Conservation (phyloP, 108 stramenopile species). For the Nitzschia inconspicua region DNA sequence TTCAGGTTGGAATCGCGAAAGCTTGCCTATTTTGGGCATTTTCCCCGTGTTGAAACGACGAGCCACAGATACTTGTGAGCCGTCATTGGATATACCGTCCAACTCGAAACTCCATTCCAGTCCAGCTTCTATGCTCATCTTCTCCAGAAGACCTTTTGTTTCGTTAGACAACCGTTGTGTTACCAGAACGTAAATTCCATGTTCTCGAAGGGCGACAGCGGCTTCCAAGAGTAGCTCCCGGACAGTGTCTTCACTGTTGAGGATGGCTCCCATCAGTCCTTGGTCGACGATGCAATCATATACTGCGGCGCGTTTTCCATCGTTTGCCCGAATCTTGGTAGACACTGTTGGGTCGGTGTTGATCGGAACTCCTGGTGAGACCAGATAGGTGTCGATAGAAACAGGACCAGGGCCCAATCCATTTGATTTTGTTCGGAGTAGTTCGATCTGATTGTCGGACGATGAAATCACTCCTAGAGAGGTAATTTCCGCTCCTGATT, state of each 20-base stretch:
- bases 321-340: not conserved
- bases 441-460: not conserved
- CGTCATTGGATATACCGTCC: slow-evolving; percentile 15
- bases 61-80: slow-evolving; percentile 14
- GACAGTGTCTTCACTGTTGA: not conserved
- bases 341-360: not conserved
- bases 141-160: not conserved
- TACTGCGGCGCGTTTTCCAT: slow-evolving; percentile 5
- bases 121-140: slow-evolving; percentile 7
- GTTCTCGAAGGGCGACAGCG: slow-evolving; percentile 16
- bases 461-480: slow-evolving; percentile 1
- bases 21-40: slow-evolving; percentile 15
- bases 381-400: not conserved
- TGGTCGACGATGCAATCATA: slow-evolving; percentile 34
- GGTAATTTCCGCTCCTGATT: slow-evolving; percentile 20
- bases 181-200: slow-evolving; percentile 23
- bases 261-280: slow-evolving; percentile 13
- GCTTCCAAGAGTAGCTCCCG: slow-evolving; percentile 15
- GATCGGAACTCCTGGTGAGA: not conserved
- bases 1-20: slow-evolving; percentile 24
- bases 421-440: too few species aligned
- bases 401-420: too few species aligned
- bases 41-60: slow-evolving; percentile 14
- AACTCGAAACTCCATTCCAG: slow-evolving; percentile 27
- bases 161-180: not conserved